A percentile compares a stretch with the other conserved stretches of the same genome.
Conservation (phyloP, 2,329 filamentous ascomycete genomes). For the Trichoderma sp. region DNA sequence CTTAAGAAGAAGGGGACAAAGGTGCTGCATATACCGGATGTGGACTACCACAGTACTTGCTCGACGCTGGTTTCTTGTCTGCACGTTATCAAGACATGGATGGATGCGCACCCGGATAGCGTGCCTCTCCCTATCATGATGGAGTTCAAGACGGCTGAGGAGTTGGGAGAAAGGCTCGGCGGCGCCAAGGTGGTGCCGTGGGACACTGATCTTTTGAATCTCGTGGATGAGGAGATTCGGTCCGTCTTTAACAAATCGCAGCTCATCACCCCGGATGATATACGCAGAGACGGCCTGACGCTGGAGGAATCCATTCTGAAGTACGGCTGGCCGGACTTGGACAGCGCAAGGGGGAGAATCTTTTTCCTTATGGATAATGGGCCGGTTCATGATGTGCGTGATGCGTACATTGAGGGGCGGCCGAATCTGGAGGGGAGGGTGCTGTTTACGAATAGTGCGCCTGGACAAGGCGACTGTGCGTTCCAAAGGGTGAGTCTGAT, state of each 20-base stretch:
- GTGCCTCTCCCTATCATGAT: constrained; percentile 52
- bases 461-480: constrained; percentile 47
- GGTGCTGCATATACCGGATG: constrained; percentile 52
- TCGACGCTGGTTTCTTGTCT: constrained; percentile 49
- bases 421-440: constrained; percentile 45
- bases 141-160: constrained; percentile 46
- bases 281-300: constrained; percentile 42
- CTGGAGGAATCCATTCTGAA: constrained; percentile 49
- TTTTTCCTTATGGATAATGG: constrained; percentile 55
- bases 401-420: constrained; percentile 39
- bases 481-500: constrained; percentile 43
- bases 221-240: constrained; percentile 49
- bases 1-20: constrained; percentile 48
- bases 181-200: constrained; percentile 44
- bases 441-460: constrained; percentile 50
- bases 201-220: constrained; percentile 44
- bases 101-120: constrained; percentile 43
- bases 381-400: constrained; percentile 40
- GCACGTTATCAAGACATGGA: constrained; percentile 45
- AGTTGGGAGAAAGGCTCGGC: constrained; percentile 27
- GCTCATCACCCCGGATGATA: constrained; percentile 50
- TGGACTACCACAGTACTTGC: constrained; percentile 48
- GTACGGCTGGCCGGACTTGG: constrained; percentile 50
- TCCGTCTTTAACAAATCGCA: constrained; percentile 42
- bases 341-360: constrained; percentile 46